phyloP scores from a whole-genome alignment of 1,284 basidiomycete genomes.

The Austropuccinia psidii region DNA sequence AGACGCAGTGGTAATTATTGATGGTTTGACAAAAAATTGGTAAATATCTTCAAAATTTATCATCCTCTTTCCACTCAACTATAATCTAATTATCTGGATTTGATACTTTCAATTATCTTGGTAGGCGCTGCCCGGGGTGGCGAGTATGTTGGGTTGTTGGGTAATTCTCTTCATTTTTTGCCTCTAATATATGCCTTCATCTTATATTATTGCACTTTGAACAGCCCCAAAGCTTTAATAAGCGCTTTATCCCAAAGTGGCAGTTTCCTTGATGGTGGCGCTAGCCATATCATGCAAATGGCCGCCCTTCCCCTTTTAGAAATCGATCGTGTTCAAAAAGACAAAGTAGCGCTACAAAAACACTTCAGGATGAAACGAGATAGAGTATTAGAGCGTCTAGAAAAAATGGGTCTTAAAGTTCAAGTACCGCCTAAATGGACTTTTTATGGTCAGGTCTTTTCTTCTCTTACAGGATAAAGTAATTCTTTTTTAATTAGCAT shows the following conservation, averaged over 20 bases:
- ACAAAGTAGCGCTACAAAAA: constrained; percentile 65
- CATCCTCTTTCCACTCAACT: neutral
- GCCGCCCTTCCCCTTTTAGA: constrained; percentile 75
- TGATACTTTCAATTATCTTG: constrained; percentile 50
- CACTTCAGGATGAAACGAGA: constrained; percentile 88
- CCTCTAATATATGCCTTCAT: neutral
- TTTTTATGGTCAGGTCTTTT: constrained; percentile 21
- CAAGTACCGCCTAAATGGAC: constrained; percentile 44
- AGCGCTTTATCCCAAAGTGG: constrained; percentile 77
- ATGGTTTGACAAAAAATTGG: constrained; percentile 80
- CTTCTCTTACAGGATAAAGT: constrained; percentile 14
- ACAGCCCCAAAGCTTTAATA: constrained; percentile 70
- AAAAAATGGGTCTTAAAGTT: constrained; percentile 67
- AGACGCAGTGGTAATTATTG: constrained; percentile 73
- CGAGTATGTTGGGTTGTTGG: constrained; percentile 89
- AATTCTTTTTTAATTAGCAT: neutral
- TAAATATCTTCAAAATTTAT: constrained; percentile 38
- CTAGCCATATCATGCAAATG: constrained; percentile 57
- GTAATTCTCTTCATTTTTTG: constrained; percentile 14
- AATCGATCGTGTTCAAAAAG: constrained; percentile 59
- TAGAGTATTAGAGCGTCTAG: constrained; percentile 73
- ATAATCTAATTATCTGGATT: neutral
- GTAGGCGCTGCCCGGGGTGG: constrained; percentile 86
- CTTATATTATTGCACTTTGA: neutral
- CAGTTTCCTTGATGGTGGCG: constrained; percentile 46